Conservation (phyloP, 2,329 filamentous ascomycete species). For the Capronia epimyces region DNA sequence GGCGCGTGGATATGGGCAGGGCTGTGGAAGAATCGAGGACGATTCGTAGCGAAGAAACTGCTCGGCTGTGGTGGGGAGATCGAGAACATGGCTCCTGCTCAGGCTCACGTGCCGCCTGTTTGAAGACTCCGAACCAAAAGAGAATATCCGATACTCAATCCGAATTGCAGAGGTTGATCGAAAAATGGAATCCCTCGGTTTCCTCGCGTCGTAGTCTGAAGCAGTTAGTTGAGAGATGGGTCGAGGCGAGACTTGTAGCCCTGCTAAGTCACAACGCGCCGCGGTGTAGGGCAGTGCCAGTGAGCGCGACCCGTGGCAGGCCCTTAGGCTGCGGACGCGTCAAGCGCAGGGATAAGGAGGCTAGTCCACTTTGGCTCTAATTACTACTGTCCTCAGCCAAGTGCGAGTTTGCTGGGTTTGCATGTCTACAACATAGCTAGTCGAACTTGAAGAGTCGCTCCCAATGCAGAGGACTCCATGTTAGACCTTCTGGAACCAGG, state of each 20-base stretch:
- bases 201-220: no score
- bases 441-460: no score
- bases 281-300: no score
- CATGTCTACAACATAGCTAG: no score
- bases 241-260: not conserved
- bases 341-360: not conserved
- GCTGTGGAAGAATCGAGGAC: conserved; percentile 40
- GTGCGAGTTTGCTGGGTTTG: not conserved
- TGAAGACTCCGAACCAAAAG: no score
- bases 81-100: conserved; percentile 14
- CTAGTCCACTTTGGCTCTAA: not conserved
- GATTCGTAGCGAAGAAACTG: conserved; percentile 31
- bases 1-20: conserved; percentile 27
- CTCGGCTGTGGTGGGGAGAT: conserved; percentile 7
- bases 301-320: not conserved
- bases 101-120: not conserved
- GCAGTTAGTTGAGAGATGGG: no score
- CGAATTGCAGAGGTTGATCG: no score
- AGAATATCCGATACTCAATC: no score
- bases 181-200: no score
- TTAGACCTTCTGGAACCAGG: no score
- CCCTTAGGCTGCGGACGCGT: not conserved
- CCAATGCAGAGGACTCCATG: no score
- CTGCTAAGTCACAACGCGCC: no score
- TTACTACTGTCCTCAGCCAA: not conserved